Evolutionary conservation across 345 rosid genomes (phyloP).

Genomic region (Ricinus communis): DNA sequence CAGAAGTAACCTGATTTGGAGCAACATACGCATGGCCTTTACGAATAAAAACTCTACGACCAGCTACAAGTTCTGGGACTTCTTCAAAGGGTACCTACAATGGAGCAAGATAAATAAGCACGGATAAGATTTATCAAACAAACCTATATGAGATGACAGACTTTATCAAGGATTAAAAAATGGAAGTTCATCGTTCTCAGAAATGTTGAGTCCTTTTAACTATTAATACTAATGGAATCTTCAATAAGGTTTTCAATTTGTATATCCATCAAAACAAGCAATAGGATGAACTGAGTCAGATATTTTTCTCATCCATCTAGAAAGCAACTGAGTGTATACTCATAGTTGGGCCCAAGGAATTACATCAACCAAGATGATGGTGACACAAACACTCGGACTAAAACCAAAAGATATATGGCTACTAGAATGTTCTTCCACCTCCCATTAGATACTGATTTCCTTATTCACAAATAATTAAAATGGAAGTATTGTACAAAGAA

Average conservation of each 20-base stretch:
- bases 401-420: neutral
- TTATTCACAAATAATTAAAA: neutral
- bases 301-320: neutral
- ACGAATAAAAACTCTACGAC: constrained; percentile 64
- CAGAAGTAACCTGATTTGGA: constrained; percentile 53
- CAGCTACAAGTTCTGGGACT: constrained; percentile 90
- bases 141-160: neutral
- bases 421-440: neutral
- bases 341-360: neutral
- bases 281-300: neutral
- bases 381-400: neutral
- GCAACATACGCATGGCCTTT: constrained; percentile 89
- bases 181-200: constrained; percentile 8
- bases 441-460: neutral
- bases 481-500: neutral
- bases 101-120: constrained; percentile 7
- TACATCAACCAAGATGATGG: neutral
- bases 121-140: constrained; percentile 2
- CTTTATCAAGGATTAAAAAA: neutral
- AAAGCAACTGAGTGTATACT: neutral
- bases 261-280: neutral
- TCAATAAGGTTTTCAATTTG: neutral
- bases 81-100: constrained; percentile 95
- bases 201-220: neutral
- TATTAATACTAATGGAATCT: neutral